These are phyloP conservation scores for Psilocybe cubensis DNA, from an alignment of 768 basidiomycete genomes.

Conservation along the genomic window DNA sequence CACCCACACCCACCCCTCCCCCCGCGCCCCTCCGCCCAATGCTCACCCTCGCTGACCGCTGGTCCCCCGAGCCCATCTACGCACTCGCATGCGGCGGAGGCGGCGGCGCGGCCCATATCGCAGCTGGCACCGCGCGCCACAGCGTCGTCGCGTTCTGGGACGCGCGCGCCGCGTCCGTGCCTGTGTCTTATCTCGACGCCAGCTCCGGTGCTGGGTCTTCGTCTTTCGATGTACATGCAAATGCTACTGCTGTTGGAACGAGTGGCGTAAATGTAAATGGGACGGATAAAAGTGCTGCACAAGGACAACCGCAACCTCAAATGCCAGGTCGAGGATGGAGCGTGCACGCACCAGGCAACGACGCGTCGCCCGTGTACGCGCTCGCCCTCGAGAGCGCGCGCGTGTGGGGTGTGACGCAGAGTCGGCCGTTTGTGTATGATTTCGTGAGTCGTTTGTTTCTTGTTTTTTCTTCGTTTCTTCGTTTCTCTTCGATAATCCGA, in stretches of 20 bases:
- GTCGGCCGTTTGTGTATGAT: conserved; percentile 77
- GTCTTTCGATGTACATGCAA: no score
- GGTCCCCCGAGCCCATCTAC: conserved; percentile 76
- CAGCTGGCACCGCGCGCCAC: conserved; percentile 79
- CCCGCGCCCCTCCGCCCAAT: conserved; percentile 55
- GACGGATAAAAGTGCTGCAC: no score
- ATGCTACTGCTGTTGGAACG: no score
- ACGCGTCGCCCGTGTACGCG: conserved; percentile 78
- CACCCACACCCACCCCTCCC: conserved; percentile 6
- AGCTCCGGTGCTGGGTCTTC: no score
- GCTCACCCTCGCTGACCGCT: conserved; percentile 65
- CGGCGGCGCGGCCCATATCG: conserved; percentile 64
- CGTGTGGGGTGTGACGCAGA: conserved; percentile 78
- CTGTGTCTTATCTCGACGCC: no score
- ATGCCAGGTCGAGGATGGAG: conserved; percentile 69
- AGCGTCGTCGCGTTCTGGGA: conserved; percentile 86
- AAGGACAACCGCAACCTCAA: no score
- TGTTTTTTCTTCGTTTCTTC: neutral
- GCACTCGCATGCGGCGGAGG: conserved; percentile 77
- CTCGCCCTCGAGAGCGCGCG: conserved; percentile 77
- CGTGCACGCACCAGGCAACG: conserved; percentile 80
- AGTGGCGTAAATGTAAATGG: no score
- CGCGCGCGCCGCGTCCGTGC: no score
- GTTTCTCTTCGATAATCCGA: no score
- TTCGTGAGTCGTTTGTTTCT: conserved; percentile 47